phyloP scores from a whole-genome alignment of 2,329 filamentous ascomycete species.

The Cordyceps militaris region DNA sequence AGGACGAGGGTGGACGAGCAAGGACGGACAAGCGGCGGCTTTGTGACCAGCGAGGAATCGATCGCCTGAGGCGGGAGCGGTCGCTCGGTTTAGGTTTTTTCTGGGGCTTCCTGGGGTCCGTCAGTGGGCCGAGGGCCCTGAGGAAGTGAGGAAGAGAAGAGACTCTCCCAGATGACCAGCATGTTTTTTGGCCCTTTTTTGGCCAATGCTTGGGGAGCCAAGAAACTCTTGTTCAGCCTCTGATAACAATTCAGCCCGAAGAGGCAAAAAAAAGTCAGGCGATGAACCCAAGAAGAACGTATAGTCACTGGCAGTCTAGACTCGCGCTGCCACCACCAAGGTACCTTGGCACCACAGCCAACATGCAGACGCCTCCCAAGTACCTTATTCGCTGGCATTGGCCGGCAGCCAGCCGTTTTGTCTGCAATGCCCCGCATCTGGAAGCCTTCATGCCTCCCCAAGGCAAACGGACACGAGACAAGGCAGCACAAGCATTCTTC shows the following conservation, averaged over 20 bases:
- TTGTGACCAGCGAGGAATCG: slow-evolving; percentile 6
- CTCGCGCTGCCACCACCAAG: no score
- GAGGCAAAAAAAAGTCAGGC: no score
- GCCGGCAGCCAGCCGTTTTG: no score
- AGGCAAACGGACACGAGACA: not conserved
- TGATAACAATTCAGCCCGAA: no score
- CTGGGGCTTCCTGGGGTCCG: slow-evolving; percentile 6
- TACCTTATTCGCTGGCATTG: not conserved
- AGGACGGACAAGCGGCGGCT: slow-evolving; percentile 4
- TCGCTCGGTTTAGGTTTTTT: slow-evolving; percentile 13
- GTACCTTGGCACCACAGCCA: not conserved
- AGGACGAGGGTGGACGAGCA: slow-evolving; percentile 2
- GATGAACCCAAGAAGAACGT: no score
- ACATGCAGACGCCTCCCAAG: not conserved
- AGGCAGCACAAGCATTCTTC: not conserved
- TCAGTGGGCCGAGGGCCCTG: slow-evolving; percentile 1
- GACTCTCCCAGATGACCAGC: no score
- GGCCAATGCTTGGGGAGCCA: no score
- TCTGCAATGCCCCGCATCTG: not conserved
- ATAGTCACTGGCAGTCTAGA: no score
- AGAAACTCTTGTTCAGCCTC: no score
- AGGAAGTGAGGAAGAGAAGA: no score
- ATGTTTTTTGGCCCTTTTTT: no score
- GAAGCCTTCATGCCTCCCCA: not conserved
- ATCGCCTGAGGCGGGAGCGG: slow-evolving; percentile 14